Base-by-base conservation (phyloP, 2,329 filamentous ascomycete species). In the Clonostachys solani region DNA sequence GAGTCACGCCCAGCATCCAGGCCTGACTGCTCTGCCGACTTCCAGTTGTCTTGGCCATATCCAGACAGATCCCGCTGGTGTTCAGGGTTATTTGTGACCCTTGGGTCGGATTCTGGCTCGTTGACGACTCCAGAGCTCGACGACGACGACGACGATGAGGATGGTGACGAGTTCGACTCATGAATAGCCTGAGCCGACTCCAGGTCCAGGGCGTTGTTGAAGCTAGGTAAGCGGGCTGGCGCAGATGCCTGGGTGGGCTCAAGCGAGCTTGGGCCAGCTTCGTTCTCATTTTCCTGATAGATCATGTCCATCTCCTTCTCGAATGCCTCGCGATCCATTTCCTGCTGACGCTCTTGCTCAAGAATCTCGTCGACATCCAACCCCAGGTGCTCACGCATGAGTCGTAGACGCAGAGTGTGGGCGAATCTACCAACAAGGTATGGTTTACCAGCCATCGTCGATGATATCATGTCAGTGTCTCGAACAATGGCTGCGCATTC, bases 311-410 rank as follows among this genome's bases (percentile, higher is more conserved):
- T 85, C 44, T 83, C 77, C 5, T 70, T 66, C 57, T 80, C 75
- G 53, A 78, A 84, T 5, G 66, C 67, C 44, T 76, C 75, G 13
- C 75, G 71, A 55, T 86, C 83, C 43, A 82, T 65, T 56, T 91
- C 85, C 29, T 81, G 80, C 54, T 81, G 77, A 44, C 86, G 78
- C 54, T 91, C 85, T 51, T 92, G 83, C 60, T 94, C 89, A 60
- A 89, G 82, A 50, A 96, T 85, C 59, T 89, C 88, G 63, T 99
- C 94, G 5, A 96, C 90, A 60, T 97, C 92, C 37, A 97, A 74
- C n/a, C 94, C 94, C 33, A 99, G 75, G 70, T 99, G 94, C 67
- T 99, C 94, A 52, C 92, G 82, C 94, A 97, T 97, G 43, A 97
- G 75, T 23, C 94, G 87, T 73, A 96, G 84, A 33, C 94, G 89